Evolutionary conservation across 2,329 filamentous ascomycete species (phyloP), one percentile per base, ranked within the genome.

Genomic region (Colletotrichum karsti): DNA sequence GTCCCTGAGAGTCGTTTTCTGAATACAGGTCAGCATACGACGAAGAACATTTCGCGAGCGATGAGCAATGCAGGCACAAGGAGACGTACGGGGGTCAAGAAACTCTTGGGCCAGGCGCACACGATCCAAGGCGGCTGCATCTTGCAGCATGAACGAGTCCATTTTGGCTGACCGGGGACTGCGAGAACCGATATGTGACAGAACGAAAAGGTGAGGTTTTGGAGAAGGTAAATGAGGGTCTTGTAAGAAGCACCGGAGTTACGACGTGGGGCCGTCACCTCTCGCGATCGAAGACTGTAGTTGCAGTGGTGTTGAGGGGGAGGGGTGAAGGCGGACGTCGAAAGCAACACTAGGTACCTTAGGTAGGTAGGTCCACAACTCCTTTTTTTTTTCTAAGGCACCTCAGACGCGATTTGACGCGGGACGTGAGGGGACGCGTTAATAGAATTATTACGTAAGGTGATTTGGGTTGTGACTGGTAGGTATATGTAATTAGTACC

Each of bases 81-180:
- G 48, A 74, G 41, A 80, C 91, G 76, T 88, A 97, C 94, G 91
- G 69, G 95, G 95, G 84, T 98, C 95, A 46, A 98, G 89, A 77
- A 98, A 98, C 79, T 98, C 95, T 74, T 92, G 88, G n/a, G 94
- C 94, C 71, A 92, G 90, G 74, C 94, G 92, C 79, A 97, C 90
- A 75, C 94, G 93, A 83, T 97, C 91, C 74, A 90, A 88, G 74
- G 92, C 90, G 72, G 92, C 93, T 81, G 96, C 93, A 86, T 98
- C 95, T 80, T 92, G 90, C 75, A 97, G 88, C 83, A 92, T 90
- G 73, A 89, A 84, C 69, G 85, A 87, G 73, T 94, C 92, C 92
- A 96, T 94, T 71, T 69, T 81, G 59, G 22, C 44, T 24, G 20
- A 10, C 8, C 4, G 24, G 18, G n/a, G 50, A 39, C 13, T 28